phyloP scores from a whole-genome alignment of 805 yeast species.

The Ogataea henricii region DNA sequence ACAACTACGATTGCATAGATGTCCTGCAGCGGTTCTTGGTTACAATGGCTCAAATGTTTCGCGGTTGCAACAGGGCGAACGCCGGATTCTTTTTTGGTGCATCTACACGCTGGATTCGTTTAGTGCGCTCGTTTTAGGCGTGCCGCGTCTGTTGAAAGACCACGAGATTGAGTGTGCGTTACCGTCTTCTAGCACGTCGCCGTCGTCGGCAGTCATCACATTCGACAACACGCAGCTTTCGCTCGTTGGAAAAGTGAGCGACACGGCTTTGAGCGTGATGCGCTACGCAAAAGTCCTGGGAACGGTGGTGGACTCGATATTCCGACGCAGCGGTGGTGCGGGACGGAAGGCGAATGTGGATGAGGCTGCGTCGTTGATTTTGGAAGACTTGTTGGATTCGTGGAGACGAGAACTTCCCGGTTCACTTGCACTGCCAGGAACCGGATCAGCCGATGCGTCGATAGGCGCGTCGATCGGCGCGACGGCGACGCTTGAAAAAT shows the following conservation, averaged over 20 bases:
- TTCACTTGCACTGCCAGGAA: neutral
- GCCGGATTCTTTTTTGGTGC: constrained; percentile 85
- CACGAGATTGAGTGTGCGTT: constrained; percentile 84
- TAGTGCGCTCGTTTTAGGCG: constrained; percentile 74
- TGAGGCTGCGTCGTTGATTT: constrained; percentile 35
- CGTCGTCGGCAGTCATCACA: constrained; percentile 34
- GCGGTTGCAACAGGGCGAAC: constrained; percentile 74
- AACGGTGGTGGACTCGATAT: constrained; percentile 67
- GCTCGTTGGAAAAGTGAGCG: constrained; percentile 70
- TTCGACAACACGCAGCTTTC: constrained; percentile 60
- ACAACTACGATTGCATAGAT: constrained; percentile 79
- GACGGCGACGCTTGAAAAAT: constrained; percentile 19
- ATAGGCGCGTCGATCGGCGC: neutral
- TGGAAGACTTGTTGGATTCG: constrained; percentile 70
- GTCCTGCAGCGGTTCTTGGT: constrained; percentile 80
- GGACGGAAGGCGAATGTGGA: constrained; percentile 29
- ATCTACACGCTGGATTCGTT: constrained; percentile 76
- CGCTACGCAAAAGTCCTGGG: constrained; percentile 74
- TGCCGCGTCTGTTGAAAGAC: constrained; percentile 78
- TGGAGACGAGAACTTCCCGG: constrained; percentile 69
- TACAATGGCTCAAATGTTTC: constrained; percentile 66
- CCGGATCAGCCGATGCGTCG: neutral
- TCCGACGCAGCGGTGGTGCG: constrained; percentile 49
- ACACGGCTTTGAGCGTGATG: constrained; percentile 63
- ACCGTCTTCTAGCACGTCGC: constrained; percentile 48